These are phyloP conservation scores for Auriscalpium microsporum DNA, from an alignment of 768 basidiomycete species.

Conservation along the genomic window DNA sequence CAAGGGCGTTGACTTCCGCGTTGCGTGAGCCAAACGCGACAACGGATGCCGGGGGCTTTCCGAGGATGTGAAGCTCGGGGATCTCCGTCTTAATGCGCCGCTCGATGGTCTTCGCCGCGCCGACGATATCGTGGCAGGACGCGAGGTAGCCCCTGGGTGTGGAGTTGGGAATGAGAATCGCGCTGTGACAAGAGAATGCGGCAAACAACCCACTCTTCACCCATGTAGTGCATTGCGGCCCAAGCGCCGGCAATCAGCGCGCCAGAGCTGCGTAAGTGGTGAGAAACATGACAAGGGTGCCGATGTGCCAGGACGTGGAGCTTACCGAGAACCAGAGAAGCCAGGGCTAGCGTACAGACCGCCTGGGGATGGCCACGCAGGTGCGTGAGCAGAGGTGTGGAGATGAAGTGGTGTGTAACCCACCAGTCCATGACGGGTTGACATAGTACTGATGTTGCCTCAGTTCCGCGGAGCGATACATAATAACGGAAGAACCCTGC, in stretches of 20 bases:
- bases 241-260: constrained; percentile 91
- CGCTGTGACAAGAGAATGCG: neutral
- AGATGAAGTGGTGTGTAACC: neutral
- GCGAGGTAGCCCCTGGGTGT: constrained; percentile 68
- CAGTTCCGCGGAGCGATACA: constrained; percentile 79
- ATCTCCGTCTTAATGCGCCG: constrained; percentile 57
- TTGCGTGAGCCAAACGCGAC: constrained; percentile 70
- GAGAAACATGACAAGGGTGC: too few relatives aligned
- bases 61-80: constrained; percentile 81
- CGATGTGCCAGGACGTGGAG: neutral
- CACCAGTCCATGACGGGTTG: constrained; percentile 70
- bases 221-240: constrained; percentile 95
- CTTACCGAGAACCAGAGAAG: constrained; percentile 82
- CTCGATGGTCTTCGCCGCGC: constrained; percentile 61
- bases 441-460: constrained; percentile 83
- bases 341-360: constrained; percentile 89
- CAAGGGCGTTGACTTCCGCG: constrained; percentile 58
- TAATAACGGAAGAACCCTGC: constrained; percentile 87
- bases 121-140: constrained; percentile 79
- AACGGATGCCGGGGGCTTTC: constrained; percentile 83
- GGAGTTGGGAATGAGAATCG: neutral
- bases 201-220: constrained; percentile 53
- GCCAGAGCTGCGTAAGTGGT: constrained; percentile 30
- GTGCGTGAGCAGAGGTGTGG: constrained; percentile 10
- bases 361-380: constrained; percentile 32